Percentiles rank a stretch among this genome's conserved stretches.
Evolutionary conservation across 2,329 filamentous ascomycete species (phyloP).

Genomic region (Huntiella decipiens): DNA sequence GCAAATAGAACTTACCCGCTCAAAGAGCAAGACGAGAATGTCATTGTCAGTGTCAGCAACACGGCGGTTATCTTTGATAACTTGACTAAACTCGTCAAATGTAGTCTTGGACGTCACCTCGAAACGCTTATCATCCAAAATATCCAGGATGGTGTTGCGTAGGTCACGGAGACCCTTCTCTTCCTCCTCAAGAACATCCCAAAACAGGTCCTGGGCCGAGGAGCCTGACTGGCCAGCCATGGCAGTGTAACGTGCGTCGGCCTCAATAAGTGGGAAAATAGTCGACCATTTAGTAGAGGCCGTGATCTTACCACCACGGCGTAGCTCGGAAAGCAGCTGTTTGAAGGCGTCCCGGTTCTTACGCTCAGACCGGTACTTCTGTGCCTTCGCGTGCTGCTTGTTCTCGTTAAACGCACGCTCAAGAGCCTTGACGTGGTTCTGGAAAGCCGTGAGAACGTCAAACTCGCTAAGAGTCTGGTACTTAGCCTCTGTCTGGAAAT

Average conservation of each 20-base stretch:
- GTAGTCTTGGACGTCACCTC: slow-evolving; percentile 75
- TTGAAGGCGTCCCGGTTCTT: slow-evolving; percentile 70
- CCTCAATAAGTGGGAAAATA: slow-evolving; percentile 52
- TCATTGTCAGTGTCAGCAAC: slow-evolving; percentile 75
- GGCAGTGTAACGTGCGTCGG: slow-evolving; percentile 64
- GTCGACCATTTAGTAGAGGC: slow-evolving; percentile 81
- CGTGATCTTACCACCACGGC: slow-evolving; percentile 61
- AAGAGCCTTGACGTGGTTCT: slow-evolving; percentile 82
- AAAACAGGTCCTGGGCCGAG: slow-evolving; percentile 78
- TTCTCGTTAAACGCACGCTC: slow-evolving; percentile 84
- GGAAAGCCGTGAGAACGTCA: slow-evolving; percentile 82
- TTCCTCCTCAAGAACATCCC: slow-evolving; percentile 88
- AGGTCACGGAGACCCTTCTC: slow-evolving; percentile 68
- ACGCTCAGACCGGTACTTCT: slow-evolving; percentile 63
- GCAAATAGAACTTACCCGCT: slow-evolving; percentile 37
- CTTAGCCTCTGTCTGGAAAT: slow-evolving; percentile 53
- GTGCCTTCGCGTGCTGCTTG: slow-evolving; percentile 70
- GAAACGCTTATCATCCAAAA: slow-evolving; percentile 79
- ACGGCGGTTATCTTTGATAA: slow-evolving; percentile 71
- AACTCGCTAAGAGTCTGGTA: slow-evolving; percentile 72
- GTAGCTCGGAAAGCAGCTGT: slow-evolving; percentile 55
- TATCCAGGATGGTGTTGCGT: slow-evolving; percentile 69
- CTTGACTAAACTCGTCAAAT: slow-evolving; percentile 67
- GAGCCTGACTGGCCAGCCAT: slow-evolving; percentile 76
- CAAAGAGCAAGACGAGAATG: slow-evolving; percentile 62